Percentiles rank a stretch among this genome's conserved stretches.
Evolutionary conservation across 2,329 filamentous ascomycete species (phyloP).

Genomic region (Ophiostoma tasmaniense): DNA sequence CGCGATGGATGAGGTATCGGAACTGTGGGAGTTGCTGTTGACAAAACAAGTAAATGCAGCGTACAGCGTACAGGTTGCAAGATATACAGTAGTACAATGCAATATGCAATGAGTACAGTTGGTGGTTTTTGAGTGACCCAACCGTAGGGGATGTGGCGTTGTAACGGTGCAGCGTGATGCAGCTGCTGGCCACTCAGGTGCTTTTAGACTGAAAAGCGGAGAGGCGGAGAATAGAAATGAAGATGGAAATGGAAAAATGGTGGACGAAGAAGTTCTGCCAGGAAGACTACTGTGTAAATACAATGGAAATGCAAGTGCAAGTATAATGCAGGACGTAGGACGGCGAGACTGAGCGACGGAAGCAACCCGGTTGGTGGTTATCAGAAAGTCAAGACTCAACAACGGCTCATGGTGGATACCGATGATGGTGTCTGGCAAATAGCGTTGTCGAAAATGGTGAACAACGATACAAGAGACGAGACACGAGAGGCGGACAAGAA

Average conservation of each 20-base stretch:
- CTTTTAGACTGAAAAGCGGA: neutral
- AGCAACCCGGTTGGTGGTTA: neutral
- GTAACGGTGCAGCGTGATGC: neutral
- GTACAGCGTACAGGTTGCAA: neutral
- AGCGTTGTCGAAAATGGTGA: neutral
- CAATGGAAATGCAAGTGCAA: neutral
- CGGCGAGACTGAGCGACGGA: neutral
- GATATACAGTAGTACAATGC: neutral
- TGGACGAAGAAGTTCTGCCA: neutral
- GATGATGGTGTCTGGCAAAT: neutral
- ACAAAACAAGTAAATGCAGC: neutral
- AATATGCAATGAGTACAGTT: neutral
- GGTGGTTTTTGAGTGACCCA: neutral
- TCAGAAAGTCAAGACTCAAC: no score
- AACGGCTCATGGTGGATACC: neutral
- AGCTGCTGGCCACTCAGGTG: neutral
- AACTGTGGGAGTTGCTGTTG: neutral
- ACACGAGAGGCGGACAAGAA: neutral
- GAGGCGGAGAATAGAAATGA: neutral
- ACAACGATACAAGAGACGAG: neutral
- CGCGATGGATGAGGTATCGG: neutral
- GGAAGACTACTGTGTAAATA: no score
- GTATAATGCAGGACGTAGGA: neutral
- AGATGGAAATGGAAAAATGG: neutral
- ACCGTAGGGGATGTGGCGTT: neutral